phyloP scores from a whole-genome alignment of 306 rosid species.

The Inga laurina region DNA sequence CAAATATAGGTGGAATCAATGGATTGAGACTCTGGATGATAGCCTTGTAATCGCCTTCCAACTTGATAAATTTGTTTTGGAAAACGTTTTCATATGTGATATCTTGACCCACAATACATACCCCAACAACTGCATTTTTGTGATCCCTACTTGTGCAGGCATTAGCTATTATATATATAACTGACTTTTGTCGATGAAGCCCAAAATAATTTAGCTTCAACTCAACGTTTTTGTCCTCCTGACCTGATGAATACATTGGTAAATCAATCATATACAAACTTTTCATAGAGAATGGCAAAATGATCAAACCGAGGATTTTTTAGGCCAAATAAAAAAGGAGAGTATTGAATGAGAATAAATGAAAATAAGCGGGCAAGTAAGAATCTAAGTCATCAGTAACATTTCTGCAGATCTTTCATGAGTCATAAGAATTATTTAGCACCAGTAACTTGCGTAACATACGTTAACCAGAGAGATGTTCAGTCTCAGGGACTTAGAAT shows the following conservation, averaged over 20 bases:
- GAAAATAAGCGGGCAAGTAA: slow-evolving; percentile 10
- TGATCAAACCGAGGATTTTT: neutral
- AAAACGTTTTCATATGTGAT: slow-evolving; percentile 65
- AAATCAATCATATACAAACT: neutral
- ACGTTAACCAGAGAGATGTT: neutral
- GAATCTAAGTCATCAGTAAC: neutral
- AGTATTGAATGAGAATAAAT: slow-evolving; percentile 4
- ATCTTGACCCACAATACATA: slow-evolving; percentile 84
- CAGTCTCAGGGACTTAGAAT: neutral
- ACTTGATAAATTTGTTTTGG: slow-evolving; percentile 59
- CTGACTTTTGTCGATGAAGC: slow-evolving; percentile 36
- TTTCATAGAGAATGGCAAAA: neutral
- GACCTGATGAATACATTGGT: slow-evolving; percentile 47
- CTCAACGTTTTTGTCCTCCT: slow-evolving; percentile 74
- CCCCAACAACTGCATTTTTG: slow-evolving; percentile 62
- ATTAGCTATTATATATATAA: slow-evolving; percentile 58
- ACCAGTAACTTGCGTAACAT: neutral
- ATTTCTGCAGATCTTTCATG: neutral
- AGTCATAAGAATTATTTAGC: neutral
- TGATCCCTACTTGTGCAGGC: slow-evolving; percentile 75
- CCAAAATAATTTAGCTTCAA: slow-evolving; percentile 57
- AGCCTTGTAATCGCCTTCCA: slow-evolving; percentile 87
- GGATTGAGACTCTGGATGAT: slow-evolving; percentile 74
- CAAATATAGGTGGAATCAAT: slow-evolving; percentile 82
- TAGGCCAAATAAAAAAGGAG: neutral